Conservation (phyloP, 331 rosid species). For the Telfairia occidentalis region DNA sequence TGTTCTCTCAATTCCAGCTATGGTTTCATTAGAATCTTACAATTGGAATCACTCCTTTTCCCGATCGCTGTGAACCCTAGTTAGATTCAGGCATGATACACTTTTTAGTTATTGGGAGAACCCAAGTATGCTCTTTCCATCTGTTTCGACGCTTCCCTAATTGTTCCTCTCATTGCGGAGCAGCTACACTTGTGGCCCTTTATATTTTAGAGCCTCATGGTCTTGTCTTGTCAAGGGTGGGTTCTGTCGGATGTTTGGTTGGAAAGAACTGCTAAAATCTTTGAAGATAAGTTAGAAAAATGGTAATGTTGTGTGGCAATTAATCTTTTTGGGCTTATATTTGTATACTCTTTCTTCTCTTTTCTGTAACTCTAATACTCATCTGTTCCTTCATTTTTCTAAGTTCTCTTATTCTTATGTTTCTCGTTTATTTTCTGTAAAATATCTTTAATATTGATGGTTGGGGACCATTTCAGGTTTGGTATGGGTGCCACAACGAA, state of each 20-base stretch:
- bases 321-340: neutral
- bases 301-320: neutral
- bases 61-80: too few species aligned
- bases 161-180: neutral
- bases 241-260: neutral
- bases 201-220: neutral
- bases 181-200: neutral
- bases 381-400: neutral
- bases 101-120: too few species aligned
- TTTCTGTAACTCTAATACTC: neutral
- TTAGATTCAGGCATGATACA: too few species aligned
- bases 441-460: neutral
- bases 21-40: too few species aligned
- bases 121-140: neutral
- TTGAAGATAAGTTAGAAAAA: neutral
- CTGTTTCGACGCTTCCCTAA: neutral
- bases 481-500: slow-evolving; percentile 36
- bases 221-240: neutral
- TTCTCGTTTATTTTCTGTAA: neutral
- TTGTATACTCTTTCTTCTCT: neutral
- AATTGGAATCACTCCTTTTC: too few species aligned
- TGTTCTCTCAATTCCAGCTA: too few species aligned
- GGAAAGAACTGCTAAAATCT: neutral
- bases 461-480: slow-evolving; percentile 33
- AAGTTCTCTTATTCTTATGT: neutral